Conservation (phyloP, 169 alveolate genomes). For the Babesia caballi region DNA sequence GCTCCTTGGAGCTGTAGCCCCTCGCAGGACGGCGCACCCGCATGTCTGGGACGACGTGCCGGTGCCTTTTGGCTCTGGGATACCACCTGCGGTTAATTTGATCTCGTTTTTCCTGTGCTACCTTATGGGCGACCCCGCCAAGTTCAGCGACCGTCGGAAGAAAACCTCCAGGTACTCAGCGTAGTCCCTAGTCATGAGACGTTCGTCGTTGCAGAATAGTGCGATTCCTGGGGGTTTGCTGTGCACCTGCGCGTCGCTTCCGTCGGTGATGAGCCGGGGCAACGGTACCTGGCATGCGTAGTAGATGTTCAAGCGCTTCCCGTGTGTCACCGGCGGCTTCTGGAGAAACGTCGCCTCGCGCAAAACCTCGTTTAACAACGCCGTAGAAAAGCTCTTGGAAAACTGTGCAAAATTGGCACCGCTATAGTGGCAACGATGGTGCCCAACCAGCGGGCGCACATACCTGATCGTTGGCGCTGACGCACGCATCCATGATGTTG, state of each 20-base stretch:
- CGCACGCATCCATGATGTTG: conserved; percentile 62
- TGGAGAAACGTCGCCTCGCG: conserved; percentile 71
- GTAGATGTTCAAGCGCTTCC: conserved; percentile 70
- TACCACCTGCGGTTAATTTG: conserved; percentile 23
- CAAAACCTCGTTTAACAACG: conserved; percentile 57
- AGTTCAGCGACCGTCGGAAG: conserved; percentile 63
- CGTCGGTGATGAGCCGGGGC: no score
- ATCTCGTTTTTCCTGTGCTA: not conserved
- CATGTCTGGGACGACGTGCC: conserved; percentile 46
- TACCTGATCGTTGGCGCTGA: conserved; percentile 63
- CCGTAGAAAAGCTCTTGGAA: conserved; percentile 41
- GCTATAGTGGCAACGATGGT: not conserved
- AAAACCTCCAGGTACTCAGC: conserved; percentile 72
- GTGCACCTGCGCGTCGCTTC: conserved; percentile 31
- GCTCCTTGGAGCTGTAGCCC: not conserved
- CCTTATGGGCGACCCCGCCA: conserved; percentile 72
- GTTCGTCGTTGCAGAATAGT: conserved; percentile 72
- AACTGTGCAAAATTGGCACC: conserved; percentile 1
- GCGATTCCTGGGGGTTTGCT: conserved; percentile 76
- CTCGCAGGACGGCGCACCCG: not conserved
- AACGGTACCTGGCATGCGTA: conserved; percentile 66
- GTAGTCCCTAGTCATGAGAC: conserved; percentile 65
- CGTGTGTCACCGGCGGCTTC: conserved; percentile 68
- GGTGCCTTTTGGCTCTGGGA: conserved; percentile 56
- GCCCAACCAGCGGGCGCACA: not conserved